phyloP scores from a whole-genome alignment of 2,329 filamentous ascomycete genomes.

The Alternaria rosae region DNA sequence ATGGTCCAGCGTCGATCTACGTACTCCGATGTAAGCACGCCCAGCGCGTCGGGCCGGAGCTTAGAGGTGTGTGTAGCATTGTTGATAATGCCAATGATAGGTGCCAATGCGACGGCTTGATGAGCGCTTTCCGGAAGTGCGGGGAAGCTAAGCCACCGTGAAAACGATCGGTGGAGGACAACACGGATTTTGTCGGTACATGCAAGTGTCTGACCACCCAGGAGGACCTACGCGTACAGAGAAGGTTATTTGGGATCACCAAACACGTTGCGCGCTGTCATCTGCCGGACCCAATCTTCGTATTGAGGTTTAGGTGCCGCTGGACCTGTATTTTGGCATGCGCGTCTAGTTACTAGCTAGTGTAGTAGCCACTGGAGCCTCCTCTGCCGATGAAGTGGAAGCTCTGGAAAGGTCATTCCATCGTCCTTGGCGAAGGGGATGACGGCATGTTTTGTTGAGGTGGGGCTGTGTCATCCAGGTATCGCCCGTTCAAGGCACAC shows the following conservation, averaged over 20 bases:
- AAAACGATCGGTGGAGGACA: neutral
- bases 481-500: neutral
- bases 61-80: neutral
- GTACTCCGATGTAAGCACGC: conserved; percentile 4
- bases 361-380: neutral
- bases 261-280: neutral
- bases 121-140: neutral
- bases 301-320: neutral
- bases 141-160: conserved; percentile 10
- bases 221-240: neutral
- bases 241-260: neutral
- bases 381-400: neutral
- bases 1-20: conserved; percentile 11
- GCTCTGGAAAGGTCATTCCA: neutral
- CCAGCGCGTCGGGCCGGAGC: conserved; percentile 9
- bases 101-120: neutral
- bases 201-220: neutral
- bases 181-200: neutral
- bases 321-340: neutral
- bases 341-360: neutral
- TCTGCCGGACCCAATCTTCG: neutral
- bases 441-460: neutral
- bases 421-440: neutral
- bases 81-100: neutral
- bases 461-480: neutral